Evolutionary conservation across 352 stramenopile species (phyloP).

Genomic region (Elongisporangium prolatum): DNA sequence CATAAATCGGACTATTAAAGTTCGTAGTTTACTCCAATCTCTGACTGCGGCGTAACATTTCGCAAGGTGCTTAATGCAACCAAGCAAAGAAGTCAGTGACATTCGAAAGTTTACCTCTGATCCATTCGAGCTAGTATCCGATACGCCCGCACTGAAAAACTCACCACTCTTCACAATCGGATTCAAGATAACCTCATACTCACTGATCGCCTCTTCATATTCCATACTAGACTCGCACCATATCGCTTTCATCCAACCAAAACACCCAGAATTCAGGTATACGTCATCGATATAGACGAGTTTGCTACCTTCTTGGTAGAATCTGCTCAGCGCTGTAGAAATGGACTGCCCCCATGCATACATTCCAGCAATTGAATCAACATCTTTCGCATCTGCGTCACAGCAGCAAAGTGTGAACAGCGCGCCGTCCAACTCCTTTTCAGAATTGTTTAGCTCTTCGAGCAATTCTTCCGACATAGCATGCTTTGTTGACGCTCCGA

Average conservation of each 20-base stretch:
- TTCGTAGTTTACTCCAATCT: constrained; percentile 35
- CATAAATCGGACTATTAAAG: constrained; percentile 24
- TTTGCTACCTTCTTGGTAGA: constrained; percentile 9
- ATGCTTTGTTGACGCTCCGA: constrained; percentile 15
- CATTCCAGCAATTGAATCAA: constrained; percentile 44
- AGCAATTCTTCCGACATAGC: constrained; percentile 9
- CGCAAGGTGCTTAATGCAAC: constrained; percentile 44
- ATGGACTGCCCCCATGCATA: constrained; percentile 33
- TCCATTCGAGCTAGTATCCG: constrained; percentile 15
- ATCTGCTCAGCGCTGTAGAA: constrained; percentile 19
- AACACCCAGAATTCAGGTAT: constrained; percentile 18
- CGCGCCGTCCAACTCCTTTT: constrained; percentile 39
- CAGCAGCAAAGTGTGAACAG: constrained; percentile 38
- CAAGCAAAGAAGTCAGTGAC: constrained; percentile 25
- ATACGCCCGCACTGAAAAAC: constrained; percentile 8
- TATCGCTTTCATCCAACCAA: constrained; percentile 34
- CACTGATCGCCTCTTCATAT: constrained; percentile 56
- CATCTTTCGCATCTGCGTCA: constrained; percentile 47
- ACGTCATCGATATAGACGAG: constrained; percentile 8
- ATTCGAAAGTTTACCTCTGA: constrained; percentile 30
- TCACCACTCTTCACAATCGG: constrained; percentile 13
- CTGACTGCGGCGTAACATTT: constrained; percentile 37
- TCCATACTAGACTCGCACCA: constrained; percentile 46
- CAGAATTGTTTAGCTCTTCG: constrained; percentile 23
- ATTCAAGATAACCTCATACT: constrained; percentile 38